A percentile compares a stretch with the other conserved stretches of the same genome.
phyloP scores from a whole-genome alignment of 2,329 filamentous ascomycete species.

The Claviceps paspali region DNA sequence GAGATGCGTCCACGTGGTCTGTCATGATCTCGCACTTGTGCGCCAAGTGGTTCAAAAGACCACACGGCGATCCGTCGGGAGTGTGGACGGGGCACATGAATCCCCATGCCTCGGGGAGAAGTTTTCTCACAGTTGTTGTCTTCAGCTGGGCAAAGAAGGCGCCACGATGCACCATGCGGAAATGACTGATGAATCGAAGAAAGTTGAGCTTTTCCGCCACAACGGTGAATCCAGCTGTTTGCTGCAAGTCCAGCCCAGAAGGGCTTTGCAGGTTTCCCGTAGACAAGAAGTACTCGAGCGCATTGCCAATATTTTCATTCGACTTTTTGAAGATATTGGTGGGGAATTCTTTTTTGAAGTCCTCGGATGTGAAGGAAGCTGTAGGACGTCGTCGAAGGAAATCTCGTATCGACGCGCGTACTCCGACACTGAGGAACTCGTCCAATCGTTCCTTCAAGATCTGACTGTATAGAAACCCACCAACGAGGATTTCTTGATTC shows the following conservation, averaged over 20 bases:
- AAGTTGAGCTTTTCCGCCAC: conserved; percentile 99
- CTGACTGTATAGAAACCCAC: conserved; percentile 87
- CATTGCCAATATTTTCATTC: conserved; percentile 77
- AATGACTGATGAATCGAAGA: conserved; percentile 94
- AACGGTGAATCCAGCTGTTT: conserved; percentile 87
- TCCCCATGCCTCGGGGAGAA: conserved; percentile 93
- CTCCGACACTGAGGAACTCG: conserved; percentile 54
- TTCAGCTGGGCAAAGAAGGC: conserved; percentile 97
- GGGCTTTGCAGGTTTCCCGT: conserved; percentile 88
- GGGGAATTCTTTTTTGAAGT: conserved; percentile 69
- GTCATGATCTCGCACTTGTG: conserved; percentile 92
- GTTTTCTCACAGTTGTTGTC: conserved; percentile 89
- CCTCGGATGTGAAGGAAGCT: conserved; percentile 61
- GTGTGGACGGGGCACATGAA: conserved; percentile 97
- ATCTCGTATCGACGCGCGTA: conserved; percentile 39
- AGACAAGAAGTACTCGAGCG: conserved; percentile 87
- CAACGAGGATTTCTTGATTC: conserved; percentile 87
- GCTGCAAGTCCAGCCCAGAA: conserved; percentile 85
- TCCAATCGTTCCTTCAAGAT: conserved; percentile 91
- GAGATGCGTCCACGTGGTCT: conserved; percentile 54
- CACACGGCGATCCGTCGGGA: conserved; percentile 88
- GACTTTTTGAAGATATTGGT: conserved; percentile 62
- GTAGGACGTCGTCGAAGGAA: conserved; percentile 39
- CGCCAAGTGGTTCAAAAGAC: conserved; percentile 83
- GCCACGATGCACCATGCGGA: conserved; percentile 97